Percentiles rank a stretch among this genome's conserved stretches.
These are phyloP conservation scores for Voacanga thouarsii DNA, from an alignment of 257 asterid genomes.

Conservation along the genomic window DNA sequence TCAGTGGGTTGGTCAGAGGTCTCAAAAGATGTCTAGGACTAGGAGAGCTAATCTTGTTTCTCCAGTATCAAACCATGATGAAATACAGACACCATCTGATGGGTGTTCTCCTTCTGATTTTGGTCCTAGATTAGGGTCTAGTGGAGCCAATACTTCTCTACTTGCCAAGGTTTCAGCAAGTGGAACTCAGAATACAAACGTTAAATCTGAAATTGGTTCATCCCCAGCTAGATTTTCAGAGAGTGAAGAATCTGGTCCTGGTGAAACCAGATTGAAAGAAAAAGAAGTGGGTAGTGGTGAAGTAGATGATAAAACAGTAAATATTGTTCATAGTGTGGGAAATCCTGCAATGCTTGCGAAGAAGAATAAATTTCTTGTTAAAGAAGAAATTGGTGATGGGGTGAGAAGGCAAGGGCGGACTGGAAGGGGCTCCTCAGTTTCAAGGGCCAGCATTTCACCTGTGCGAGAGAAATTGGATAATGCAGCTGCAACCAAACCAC, in stretches of 20 bases:
- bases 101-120: conserved; percentile 80
- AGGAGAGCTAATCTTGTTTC: conserved; percentile 84
- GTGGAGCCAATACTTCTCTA: conserved; percentile 51
- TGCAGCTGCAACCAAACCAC: conserved; percentile 59
- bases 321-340: conserved; percentile 53
- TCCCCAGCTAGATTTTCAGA: conserved; percentile 85
- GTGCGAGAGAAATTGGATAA: conserved; percentile 66
- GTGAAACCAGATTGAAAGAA: conserved; percentile 63
- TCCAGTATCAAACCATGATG: conserved; percentile 83
- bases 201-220: conserved; percentile 52
- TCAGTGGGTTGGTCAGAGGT: conserved; percentile 97
- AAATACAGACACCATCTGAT: conserved; percentile 67
- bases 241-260: conserved; percentile 92
- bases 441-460: conserved; percentile 83
- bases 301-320: conserved; percentile 51
- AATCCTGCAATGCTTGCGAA: conserved; percentile 45
- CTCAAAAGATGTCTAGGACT: conserved; percentile 85
- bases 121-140: conserved; percentile 58
- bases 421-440: conserved; percentile 76
- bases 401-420: conserved; percentile 90
- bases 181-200: conserved; percentile 51
- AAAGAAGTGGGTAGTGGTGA: conserved; percentile 49
- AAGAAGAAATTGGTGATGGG: conserved; percentile 78
- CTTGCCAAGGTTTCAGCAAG: conserved; percentile 49
- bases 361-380: conserved; percentile 59